Percentiles rank a stretch among this genome's conserved stretches.
phyloP scores from a whole-genome alignment of 176 grass and related monocot species.

The Pharus latifolius region DNA sequence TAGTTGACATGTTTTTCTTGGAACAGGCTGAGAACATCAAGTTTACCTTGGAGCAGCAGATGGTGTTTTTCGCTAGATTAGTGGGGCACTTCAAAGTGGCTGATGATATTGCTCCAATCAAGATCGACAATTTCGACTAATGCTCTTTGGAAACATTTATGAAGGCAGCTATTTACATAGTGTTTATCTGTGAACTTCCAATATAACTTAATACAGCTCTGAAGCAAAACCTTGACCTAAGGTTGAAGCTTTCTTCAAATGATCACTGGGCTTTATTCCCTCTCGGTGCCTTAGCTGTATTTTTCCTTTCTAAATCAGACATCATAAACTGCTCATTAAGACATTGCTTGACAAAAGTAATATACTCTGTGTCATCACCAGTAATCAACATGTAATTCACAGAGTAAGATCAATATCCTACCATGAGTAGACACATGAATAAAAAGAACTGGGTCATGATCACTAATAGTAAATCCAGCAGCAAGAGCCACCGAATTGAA shows the following conservation, averaged over 20 bases:
- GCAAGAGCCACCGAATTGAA: too few species aligned
- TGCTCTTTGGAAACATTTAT: neutral
- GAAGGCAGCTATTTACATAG: neutral
- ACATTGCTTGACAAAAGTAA: too few species aligned
- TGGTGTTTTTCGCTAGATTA: slow-evolving; percentile 72
- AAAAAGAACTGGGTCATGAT: too few species aligned
- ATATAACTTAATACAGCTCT: neutral
- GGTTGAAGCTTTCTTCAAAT: neutral
- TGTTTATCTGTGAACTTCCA: neutral
- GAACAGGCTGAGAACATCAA: slow-evolving; percentile 86
- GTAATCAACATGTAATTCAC: too few species aligned
- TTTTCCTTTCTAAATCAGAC: too few species aligned
- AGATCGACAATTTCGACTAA: slow-evolving; percentile 88
- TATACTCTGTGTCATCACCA: too few species aligned
- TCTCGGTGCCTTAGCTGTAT: too few species aligned
- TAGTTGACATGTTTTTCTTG: neutral
- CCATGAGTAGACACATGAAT: too few species aligned
- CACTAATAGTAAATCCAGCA: too few species aligned
- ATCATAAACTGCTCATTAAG: too few species aligned
- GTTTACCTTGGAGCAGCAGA: slow-evolving; percentile 88
- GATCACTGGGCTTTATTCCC: neutral
- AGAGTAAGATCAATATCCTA: too few species aligned
- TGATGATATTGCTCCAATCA: slow-evolving; percentile 69
- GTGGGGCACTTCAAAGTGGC: slow-evolving; percentile 76
- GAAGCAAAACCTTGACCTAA: neutral